Evolutionary conservation across 2,329 filamentous ascomycete genomes (phyloP), one percentile per base, ranked within the genome.

Genomic region (Pseudocercospora vitis): DNA sequence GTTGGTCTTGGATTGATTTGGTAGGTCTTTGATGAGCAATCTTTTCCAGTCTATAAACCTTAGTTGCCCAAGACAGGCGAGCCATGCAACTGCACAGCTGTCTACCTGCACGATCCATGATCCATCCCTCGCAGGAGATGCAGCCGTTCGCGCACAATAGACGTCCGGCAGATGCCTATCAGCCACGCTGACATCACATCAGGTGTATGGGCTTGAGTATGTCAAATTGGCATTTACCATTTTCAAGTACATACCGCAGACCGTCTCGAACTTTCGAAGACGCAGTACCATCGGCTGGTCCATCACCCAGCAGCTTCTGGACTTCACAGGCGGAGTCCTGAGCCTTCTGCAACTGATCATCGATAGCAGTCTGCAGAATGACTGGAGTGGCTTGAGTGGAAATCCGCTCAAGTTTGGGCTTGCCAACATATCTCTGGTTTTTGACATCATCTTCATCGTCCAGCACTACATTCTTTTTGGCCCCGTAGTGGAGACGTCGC

Each of bases 181-280:
- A 21, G 16, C 19, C 37, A 40, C 12, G 37, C 37, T 9, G 21
- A 18, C 18, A 24, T 47, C 24, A 47, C 26, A 23, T 35, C 14
- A 81, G 81, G 74, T 84, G 26, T 83, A 85, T 66, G 81, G 87
- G 9, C 75, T 95, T 26, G 89, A 89, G 35, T 95, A 95, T 69
- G 86, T 95, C 68, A 99, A 99, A 74, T 78, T 99, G 28, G 72
- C 91, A 50, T 83, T 95, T 61, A 96, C 92, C 0, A 75, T 96
- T 21, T 81, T 95, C 73, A 99, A 99, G 75, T 97, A 96, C 73
- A 85, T 89, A 42, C 94, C 94, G 4, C 91, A 96, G 76, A 83
- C 88, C 31, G 78, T 87, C 65, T 79, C 87, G 63, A 97, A 97
- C 75, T 91, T 87, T 70, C 84, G 85, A 64, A 90, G 92, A 65